phyloP scores from a whole-genome alignment of 768 basidiomycete genomes.

The Lactarius akahatsu region DNA sequence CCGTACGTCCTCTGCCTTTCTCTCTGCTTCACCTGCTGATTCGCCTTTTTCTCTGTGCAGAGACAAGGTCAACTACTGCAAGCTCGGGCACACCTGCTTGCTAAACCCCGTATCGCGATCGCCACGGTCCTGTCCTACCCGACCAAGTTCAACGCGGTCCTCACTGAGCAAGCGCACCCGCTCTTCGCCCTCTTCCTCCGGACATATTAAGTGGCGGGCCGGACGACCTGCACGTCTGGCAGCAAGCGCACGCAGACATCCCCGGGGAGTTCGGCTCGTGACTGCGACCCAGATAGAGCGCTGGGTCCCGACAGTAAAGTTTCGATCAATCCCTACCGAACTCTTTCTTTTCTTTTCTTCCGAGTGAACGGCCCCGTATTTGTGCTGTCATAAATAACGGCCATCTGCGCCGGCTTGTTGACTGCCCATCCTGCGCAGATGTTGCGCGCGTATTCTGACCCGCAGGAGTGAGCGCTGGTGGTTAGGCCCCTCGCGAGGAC shows the following conservation, averaged over 20 bases:
- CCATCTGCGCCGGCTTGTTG: slow-evolving; percentile 75
- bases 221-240: slow-evolving; percentile 63
- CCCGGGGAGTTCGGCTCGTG: slow-evolving; percentile 55
- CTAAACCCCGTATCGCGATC: slow-evolving; percentile 59
- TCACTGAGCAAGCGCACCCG: slow-evolving; percentile 63
- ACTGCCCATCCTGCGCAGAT: slow-evolving; percentile 75
- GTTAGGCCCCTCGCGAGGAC: slow-evolving; percentile 54
- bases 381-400: slow-evolving; percentile 39
- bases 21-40: background rate
- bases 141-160: slow-evolving; percentile 69
- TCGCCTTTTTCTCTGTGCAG: slow-evolving; percentile 38
- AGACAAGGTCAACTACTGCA: slow-evolving; percentile 60
- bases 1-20: slow-evolving; percentile 46
- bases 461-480: slow-evolving; percentile 75
- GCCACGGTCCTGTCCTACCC: slow-evolving; percentile 64
- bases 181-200: slow-evolving; percentile 65
- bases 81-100: slow-evolving; percentile 59
- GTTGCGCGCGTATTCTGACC: slow-evolving; percentile 67
- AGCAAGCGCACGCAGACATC: slow-evolving; percentile 44
- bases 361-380: background rate
- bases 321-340: background rate
- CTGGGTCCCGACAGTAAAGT: slow-evolving; percentile 79
- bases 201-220: slow-evolving; percentile 65
- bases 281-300: slow-evolving; percentile 66
- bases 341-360: slow-evolving; percentile 1